Evolutionary conservation across 352 stramenopile species (phyloP), one percentile per base, ranked within the genome.

Genomic region (Pythium sp.): DNA sequence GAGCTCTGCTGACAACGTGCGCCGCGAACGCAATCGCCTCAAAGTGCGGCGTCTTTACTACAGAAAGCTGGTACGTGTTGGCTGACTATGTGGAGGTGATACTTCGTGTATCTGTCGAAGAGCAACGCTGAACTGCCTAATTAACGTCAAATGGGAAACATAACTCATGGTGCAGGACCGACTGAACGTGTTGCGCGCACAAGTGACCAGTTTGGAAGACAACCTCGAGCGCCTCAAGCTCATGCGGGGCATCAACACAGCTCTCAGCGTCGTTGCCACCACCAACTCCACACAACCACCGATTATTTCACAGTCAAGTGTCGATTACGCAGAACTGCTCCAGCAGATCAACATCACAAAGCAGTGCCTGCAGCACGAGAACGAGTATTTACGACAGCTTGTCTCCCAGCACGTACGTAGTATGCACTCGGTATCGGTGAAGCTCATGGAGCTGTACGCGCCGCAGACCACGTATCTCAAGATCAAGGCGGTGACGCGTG

Each of bases 11-110:
- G 58, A 65, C 24, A 22, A 72, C 26, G 61, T 59, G 34, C 67
- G 60, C 2, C 67, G 67, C 53, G 55, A 67, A 53, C 67, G 61
- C 41, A 67, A 72, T 32, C 60, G 67, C 3, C 43, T 72, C 24
- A 67, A 67, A 64, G 67, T 67, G 24, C 67, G 67, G 5, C 67
- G 67, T 4, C 56, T 68, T 36, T 72, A 72, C 60, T 64, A 72
- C 32, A 61, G 67, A 46, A 72, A 72, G 24, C 60, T 72, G 36
- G 66, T 67, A 57, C 56, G 54, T 62, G 11, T 46, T 12, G 28
- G 28, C 28, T 32, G 2, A 32, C 28, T 54, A 11, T 38, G 34
- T 38, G 34, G 8, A 8, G 34, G 8, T 38, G 34, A 38, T 38
- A 9, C 34, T 38, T 2, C 2, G 34, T 6, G 36, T 43, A 15